Evolutionary conservation across 208 protist genomes (phyloP).

Genomic region (Acanthamoeba sp.): DNA sequence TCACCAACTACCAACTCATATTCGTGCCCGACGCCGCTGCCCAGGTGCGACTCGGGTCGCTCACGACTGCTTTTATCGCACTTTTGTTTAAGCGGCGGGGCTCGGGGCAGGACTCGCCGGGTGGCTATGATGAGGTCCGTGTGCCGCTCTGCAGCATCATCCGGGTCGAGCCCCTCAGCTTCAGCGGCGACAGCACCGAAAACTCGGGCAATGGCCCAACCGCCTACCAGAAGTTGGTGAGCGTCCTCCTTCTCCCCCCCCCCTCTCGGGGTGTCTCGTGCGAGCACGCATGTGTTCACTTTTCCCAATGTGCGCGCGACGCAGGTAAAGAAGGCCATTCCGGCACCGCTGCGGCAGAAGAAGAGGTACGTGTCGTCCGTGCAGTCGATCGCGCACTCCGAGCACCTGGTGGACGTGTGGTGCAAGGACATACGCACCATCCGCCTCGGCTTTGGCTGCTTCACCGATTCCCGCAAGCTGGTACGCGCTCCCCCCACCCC

Average conservation of each 20-base stretch:
- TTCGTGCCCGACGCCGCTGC: constrained; percentile 11
- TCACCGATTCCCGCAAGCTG: constrained; percentile 26
- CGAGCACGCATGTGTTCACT: neutral
- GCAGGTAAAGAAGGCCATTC: constrained; percentile 19
- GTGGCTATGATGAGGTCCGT: neutral
- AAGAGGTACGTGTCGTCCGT: constrained; percentile 26
- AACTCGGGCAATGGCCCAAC: neutral
- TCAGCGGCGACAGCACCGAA: neutral
- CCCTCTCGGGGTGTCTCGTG: no score
- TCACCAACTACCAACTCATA: constrained; percentile 44
- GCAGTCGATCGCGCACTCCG: neutral
- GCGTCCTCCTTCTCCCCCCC: no score
- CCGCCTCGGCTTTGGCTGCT: constrained; percentile 25
- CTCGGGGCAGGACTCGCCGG: neutral
- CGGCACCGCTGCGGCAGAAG: constrained; percentile 3
- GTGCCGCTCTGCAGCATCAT: constrained; percentile 33
- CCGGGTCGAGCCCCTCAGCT: neutral
- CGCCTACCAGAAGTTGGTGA: constrained; percentile 24
- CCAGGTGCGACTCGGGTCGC: neutral
- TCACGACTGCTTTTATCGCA: neutral
- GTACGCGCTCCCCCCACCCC: neutral
- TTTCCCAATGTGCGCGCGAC: neutral
- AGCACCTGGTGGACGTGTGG: constrained; percentile 15
- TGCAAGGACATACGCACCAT: constrained; percentile 41
- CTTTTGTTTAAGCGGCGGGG: neutral